Percentiles rank a stretch among this genome's conserved stretches.
Evolutionary conservation across 805 yeast species (phyloP).

Genomic region (Clavispora asparagi): DNA sequence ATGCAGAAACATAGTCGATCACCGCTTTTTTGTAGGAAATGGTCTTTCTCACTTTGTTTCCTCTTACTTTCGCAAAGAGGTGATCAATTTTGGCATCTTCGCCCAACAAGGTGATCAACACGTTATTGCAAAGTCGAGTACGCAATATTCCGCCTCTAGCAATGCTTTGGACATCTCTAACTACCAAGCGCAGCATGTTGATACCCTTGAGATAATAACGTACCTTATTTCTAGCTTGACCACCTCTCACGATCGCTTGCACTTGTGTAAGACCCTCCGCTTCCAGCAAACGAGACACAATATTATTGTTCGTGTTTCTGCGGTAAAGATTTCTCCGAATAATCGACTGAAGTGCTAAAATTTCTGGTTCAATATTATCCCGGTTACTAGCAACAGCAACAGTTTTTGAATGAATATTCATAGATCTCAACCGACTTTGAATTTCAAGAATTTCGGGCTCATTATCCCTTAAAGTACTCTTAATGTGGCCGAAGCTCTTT

Average conservation of each 20-base stretch:
- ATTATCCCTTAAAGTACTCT: constrained; percentile 7
- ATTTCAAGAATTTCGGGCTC: constrained; percentile 22
- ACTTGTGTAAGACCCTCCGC: constrained; percentile 18
- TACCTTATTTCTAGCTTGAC: constrained; percentile 22
- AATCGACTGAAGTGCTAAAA: constrained; percentile 27
- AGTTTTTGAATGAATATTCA: constrained; percentile 15
- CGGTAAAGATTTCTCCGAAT: constrained; percentile 22
- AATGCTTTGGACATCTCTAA: constrained; percentile 36
- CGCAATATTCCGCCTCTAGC: constrained; percentile 43
- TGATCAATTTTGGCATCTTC: constrained; percentile 33
- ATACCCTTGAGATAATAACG: constrained; percentile 9
- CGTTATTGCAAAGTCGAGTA: constrained; percentile 36
- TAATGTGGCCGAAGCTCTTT: background rate
- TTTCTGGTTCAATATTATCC: constrained; percentile 15
- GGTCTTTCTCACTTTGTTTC: constrained; percentile 30
- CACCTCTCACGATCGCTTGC: constrained; percentile 38
- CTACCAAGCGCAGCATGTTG: constrained; percentile 2
- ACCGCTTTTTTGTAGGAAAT: constrained; percentile 14
- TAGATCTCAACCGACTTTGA: constrained; percentile 44
- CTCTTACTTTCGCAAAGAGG: constrained; percentile 42
- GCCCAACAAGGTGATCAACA: constrained; percentile 36
- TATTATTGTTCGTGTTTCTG: constrained; percentile 10
- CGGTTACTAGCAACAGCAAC: constrained; percentile 20
- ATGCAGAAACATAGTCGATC: constrained; percentile 11
- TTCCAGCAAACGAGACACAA: constrained; percentile 15